Evolutionary conservation across 441 rosid genomes (phyloP), one percentile per base, ranked within the genome.

Genomic region (Erodium texanum): DNA sequence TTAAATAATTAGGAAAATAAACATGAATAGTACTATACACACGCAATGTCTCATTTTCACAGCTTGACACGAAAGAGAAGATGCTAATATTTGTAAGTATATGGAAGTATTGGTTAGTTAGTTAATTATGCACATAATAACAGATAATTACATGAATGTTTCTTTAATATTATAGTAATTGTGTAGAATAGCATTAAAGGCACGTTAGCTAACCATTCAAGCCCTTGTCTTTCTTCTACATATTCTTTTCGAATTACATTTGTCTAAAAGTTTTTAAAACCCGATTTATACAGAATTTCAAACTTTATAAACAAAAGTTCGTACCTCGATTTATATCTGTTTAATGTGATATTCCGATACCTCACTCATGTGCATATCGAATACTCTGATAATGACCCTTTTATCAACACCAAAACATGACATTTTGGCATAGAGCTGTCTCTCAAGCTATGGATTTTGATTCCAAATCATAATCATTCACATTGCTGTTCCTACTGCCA

Each of bases 141-240:
- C 59, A 52, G 7, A 43, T 0, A 19, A 48, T 2, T 18, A 2
- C 27, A 23, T 32, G 59, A 62, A 62, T 64, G 16, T 38, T 62
- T 36, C 41, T 36, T 5, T 2, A 36, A 36, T 36, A 36, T 1
- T 1, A 24, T 6, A 20, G 6, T 43, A 3, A n/a, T 9, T 22
- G 24, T 72, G 14, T 69, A 16, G 76, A 11, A 52, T 62, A 64
- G 14, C 78, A 73, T 65, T 7, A 0, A 76, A 69, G 79, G 79
- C 81, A 79, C 81, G 85, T 69, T 36, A 64, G 72, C 62, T 66
- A 2, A 69, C 73, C 65, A 71, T 68, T 66, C 34, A 48, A 6
- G 2, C 11, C 4, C 34, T 75, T 36, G 48, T 50, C 71, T 20
- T 70, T n/a, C 34, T 76, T 71, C 65, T 58, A 2, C 22, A 59